phyloP scores from a whole-genome alignment of 371 early-diverging fungal species.

The Saksenaea oblongispora region DNA sequence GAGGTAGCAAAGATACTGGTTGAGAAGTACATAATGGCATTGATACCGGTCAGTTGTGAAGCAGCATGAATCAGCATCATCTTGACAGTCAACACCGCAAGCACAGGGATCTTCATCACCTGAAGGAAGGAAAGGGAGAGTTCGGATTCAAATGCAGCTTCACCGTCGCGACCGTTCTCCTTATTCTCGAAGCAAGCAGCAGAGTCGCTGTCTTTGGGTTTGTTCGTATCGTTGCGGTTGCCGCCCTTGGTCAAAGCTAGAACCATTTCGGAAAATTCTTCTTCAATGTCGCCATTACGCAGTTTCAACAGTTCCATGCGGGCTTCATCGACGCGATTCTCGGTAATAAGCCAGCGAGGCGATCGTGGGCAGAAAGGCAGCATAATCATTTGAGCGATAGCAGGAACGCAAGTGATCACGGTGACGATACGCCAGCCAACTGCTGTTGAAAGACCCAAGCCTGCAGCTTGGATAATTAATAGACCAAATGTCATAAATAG shows the following conservation, averaged over 20 bases:
- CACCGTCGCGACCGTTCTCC: conserved; percentile 17
- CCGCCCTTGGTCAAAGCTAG: conserved; percentile 8
- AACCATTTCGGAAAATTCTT: conserved; percentile 52
- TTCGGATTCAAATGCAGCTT: conserved; percentile 9
- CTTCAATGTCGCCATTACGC: conserved; percentile 46
- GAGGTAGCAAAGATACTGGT: conserved; percentile 56
- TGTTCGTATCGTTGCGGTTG: neutral
- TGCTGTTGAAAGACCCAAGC: conserved; percentile 47
- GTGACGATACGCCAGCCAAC: conserved; percentile 63
- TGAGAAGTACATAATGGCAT: conserved; percentile 79
- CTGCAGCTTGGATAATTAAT: conserved; percentile 52
- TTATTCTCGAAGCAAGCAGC: conserved; percentile 14
- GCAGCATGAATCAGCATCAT: conserved; percentile 36
- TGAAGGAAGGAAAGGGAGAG: conserved; percentile 22
- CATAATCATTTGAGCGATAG: conserved; percentile 61
- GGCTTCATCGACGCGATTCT: conserved; percentile 53
- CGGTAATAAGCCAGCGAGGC: conserved; percentile 60
- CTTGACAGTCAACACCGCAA: conserved; percentile 57
- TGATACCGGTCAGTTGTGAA: conserved; percentile 88
- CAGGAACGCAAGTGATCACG: conserved; percentile 55
- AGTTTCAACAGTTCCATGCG: conserved; percentile 42
- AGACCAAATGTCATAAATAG: conserved; percentile 71
- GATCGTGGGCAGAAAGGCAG: conserved; percentile 67
- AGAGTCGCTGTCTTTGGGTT: conserved; percentile 2
- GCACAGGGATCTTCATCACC: conserved; percentile 41